Percentiles rank a stretch among this genome's conserved stretches.
Evolutionary conservation across 2,329 filamentous ascomycete genomes (phyloP).

Genomic region (Amphichorda felina): DNA sequence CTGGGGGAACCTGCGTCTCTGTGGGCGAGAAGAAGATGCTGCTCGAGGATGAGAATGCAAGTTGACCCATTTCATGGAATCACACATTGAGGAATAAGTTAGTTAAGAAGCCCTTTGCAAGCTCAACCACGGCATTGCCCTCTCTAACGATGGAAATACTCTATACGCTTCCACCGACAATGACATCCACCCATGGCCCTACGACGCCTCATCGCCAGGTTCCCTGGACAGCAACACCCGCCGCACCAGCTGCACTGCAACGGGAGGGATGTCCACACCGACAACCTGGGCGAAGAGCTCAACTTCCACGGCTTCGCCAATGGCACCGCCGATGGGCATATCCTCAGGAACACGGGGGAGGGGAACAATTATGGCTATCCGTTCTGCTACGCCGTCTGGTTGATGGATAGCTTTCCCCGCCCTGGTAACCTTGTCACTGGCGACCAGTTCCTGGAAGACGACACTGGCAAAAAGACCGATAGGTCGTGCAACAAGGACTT

Average conservation of each 20-base stretch:
- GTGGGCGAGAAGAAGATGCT: conserved; percentile 21
- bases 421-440: conserved; percentile 28
- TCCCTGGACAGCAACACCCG: conserved; percentile 29
- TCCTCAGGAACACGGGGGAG: conserved; percentile 5
- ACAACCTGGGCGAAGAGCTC: conserved; percentile 65
- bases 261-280: conserved; percentile 47
- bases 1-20: conserved; percentile 26
- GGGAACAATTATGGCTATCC: conserved; percentile 60
- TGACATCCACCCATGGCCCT: conserved; percentile 53
- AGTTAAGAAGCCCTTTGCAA: neutral
- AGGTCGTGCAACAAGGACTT: conserved; percentile 28
- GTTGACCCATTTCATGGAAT: conserved; percentile 5
- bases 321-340: conserved; percentile 12
- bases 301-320: conserved; percentile 56
- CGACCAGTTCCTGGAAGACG: conserved; percentile 33
- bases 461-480: conserved; percentile 26
- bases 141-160: conserved; percentile 38
- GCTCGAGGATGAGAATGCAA: conserved; percentile 21
- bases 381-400: conserved; percentile 56
- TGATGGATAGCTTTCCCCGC: conserved; percentile 29
- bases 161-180: conserved; percentile 45
- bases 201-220: conserved; percentile 27
- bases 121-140: conserved; percentile 44
- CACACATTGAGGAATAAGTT: too few species aligned
- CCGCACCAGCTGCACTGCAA: conserved; percentile 41